Percentiles rank a stretch among this genome's conserved stretches.
These are phyloP conservation scores for Colletotrichum spinosum DNA, from an alignment of 2,329 filamentous ascomycete genomes.

Conservation along the genomic window DNA sequence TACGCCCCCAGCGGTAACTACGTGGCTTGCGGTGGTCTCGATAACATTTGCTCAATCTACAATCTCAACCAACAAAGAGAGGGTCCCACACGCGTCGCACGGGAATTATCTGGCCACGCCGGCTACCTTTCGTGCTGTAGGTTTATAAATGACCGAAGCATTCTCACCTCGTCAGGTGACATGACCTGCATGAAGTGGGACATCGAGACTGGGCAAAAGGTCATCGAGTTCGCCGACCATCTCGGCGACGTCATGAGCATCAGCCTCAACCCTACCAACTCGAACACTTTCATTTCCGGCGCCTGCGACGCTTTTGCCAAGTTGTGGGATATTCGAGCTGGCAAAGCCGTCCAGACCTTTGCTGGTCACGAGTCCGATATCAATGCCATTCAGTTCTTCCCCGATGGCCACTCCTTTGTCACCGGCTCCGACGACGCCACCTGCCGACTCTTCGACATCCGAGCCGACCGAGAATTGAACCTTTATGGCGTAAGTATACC, in stretches of 20 bases:
- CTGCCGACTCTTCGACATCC: conserved; percentile 97
- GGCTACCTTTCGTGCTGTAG: conserved; percentile 98
- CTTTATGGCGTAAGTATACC: conserved; percentile 72
- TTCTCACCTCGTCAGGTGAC: conserved; percentile 96
- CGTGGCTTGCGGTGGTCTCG: conserved; percentile 96
- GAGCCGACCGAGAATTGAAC: conserved; percentile 85
- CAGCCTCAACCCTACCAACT: conserved; percentile 98
- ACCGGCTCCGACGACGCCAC: conserved; percentile 98
- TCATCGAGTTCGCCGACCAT: conserved; percentile 98
- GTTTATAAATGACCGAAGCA: conserved; percentile 98
- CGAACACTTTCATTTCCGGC: conserved; percentile 99
- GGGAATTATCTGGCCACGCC: conserved; percentile 95
- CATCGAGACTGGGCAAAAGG: conserved; percentile 96
- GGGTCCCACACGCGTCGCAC: conserved; percentile 94
- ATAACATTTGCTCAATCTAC: conserved; percentile 99
- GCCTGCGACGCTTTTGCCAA: conserved; percentile 99
- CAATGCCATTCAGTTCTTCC: conserved; percentile 99
- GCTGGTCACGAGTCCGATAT: conserved; percentile 98
- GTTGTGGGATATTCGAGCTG: conserved; percentile 97
- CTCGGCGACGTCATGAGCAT: conserved; percentile 99
- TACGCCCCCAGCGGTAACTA: conserved; percentile 99
- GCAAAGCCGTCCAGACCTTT: conserved; percentile 98
- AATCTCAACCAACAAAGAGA: conserved; percentile 95
- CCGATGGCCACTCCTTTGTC: conserved; percentile 97
- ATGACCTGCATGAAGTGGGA: conserved; percentile 99